Evolutionary conservation across 345 rosid genomes (phyloP), one percentile per base, ranked within the genome.

Genomic region (Eutrema yunnanense): DNA sequence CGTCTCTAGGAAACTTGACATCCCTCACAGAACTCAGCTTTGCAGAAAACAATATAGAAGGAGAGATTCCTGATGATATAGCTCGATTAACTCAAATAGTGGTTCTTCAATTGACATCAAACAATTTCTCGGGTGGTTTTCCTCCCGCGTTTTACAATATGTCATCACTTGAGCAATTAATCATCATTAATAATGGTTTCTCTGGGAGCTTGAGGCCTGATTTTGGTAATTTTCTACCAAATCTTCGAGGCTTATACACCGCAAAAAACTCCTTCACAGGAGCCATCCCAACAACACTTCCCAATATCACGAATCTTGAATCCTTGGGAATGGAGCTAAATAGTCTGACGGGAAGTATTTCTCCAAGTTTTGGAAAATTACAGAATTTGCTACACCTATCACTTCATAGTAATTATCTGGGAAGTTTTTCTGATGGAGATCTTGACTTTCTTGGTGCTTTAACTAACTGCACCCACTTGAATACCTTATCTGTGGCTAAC

Each of bases 1-100:
- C 38, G 9, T 72, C 75, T 50, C 57, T 72, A 36, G 69, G 69
- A 40, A 72, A 72, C 55, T 57, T 71, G 29, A 71, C 74, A 51
- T 50, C 52, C 0, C 50, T 72, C 3, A 38, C 0, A 0, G 1
- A 9, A 2, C n/a, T 48, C 8, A 4, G 36, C 30, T 13, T 44
- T 0, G 8, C 0, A 10, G 4, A 6, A 3, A 72, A 62, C 59
- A 29, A 16, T 14, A 0, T 72, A 0, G 13, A 72, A 37, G 75
- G 75, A 0, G 26, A 2, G 3, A 14, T 72, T 16, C 75, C 69
- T 2, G 2, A 61, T 29, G 37, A 6, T 38, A 3, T 59, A 12
- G 36, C 67, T 5, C 22, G 58, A 9, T 38, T 22, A 37, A 12
- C 59, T 55, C 34, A 14, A 4, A 2, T 59, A 0, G 0, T 16